A percentile compares a stretch with the other conserved stretches of the same genome.
phyloP scores from a whole-genome alignment of 352 stramenopile species.

The Phytophthora constricta region DNA sequence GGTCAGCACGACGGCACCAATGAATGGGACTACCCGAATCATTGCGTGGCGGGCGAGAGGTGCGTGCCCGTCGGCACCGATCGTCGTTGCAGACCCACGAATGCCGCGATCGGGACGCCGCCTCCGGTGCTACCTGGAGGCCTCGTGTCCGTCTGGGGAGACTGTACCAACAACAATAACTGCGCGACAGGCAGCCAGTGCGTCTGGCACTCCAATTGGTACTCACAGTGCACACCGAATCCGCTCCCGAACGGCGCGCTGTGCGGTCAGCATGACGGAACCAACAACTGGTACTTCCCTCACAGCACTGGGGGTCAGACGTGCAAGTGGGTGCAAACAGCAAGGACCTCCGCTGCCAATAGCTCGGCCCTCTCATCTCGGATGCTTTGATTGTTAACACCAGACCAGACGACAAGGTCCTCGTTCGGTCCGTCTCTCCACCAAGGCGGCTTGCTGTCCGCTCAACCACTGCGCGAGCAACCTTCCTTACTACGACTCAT shows the following conservation, averaged over 20 bases:
- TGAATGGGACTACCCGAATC: conserved; percentile 28
- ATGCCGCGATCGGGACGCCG: neutral
- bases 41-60: conserved; percentile 22
- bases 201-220: neutral
- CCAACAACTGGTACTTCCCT: neutral
- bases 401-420: no score
- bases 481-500: no score
- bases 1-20: conserved; percentile 28
- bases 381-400: no score
- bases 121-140: neutral
- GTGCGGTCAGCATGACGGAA: neutral
- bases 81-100: conserved; percentile 22
- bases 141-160: neutral
- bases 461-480: no score
- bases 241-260: neutral
- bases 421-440: no score
- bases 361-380: no score
- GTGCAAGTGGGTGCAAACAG: neutral
- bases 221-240: neutral
- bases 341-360: neutral
- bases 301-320: neutral
- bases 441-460: no score
- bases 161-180: neutral
- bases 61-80: conserved; percentile 23
- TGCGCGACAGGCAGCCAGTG: neutral